These are phyloP conservation scores for Omphalea diandra DNA, from an alignment of 441 rosid genomes.

Conservation along the genomic window DNA sequence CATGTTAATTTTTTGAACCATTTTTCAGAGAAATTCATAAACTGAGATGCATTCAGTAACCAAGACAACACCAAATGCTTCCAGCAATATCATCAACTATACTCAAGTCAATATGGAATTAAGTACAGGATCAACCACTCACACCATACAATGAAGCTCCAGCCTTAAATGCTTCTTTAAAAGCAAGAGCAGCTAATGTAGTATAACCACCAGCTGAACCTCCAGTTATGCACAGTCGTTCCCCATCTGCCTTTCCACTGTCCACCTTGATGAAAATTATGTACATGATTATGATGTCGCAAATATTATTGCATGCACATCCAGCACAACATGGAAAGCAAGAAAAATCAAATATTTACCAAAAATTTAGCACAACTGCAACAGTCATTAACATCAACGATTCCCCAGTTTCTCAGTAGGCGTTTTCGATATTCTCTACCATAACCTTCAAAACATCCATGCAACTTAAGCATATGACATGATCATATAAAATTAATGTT, in stretches of 20 bases:
- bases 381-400: conserved; percentile 91
- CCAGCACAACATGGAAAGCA: conserved; percentile 10
- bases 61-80: background rate
- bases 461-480: conserved; percentile 21
- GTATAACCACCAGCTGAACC: conserved; percentile 97
- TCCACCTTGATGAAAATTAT: conserved; percentile 56
- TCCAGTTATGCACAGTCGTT: conserved; percentile 84
- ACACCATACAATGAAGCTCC: conserved; percentile 93
- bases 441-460: conserved; percentile 53
- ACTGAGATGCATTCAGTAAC: background rate
- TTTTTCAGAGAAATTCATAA: background rate
- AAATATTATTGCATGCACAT: background rate
- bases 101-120: background rate
- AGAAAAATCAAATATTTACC: conserved; percentile 39
- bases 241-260: conserved; percentile 64
- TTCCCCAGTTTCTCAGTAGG: conserved; percentile 70
- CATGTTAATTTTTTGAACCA: background rate
- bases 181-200: conserved; percentile 87
- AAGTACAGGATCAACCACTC: conserved; percentile 35
- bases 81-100: conserved; percentile 1
- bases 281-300: conserved; percentile 1
- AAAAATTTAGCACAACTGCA: conserved; percentile 84
- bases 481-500: conserved; percentile 10
- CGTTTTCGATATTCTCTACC: conserved; percentile 91
- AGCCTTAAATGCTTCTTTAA: conserved; percentile 78